Conservation (phyloP, 768 basidiomycete genomes). For the Kwoniella europaea region DNA sequence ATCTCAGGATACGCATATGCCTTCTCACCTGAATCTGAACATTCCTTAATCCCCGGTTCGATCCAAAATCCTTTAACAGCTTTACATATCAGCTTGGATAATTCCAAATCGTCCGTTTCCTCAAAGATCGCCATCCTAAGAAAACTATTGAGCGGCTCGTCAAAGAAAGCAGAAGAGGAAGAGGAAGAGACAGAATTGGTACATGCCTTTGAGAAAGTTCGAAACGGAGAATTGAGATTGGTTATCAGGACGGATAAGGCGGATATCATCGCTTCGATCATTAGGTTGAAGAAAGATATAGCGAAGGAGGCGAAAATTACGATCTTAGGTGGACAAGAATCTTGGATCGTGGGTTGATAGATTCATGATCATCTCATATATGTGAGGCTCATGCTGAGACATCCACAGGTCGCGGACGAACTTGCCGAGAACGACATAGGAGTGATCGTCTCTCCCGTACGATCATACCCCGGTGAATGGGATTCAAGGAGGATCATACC, state of each 20-base stretch:
- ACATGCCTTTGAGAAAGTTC: conserved; percentile 63
- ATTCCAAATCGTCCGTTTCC: conserved; percentile 67
- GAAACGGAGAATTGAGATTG: conserved; percentile 66
- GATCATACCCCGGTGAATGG: conserved; percentile 77
- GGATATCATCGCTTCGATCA: conserved; percentile 71
- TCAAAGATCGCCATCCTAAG: conserved; percentile 79
- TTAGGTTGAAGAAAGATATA: conserved; percentile 69
- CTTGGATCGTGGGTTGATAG: conserved; percentile 52
- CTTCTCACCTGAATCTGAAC: conserved; percentile 67
- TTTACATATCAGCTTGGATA: conserved; percentile 70
- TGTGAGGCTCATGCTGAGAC: no score
- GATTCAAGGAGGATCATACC: conserved; percentile 68
- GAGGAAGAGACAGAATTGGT: conserved; percentile 61
- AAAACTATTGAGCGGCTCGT: conserved; percentile 63
- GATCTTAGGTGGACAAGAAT: conserved; percentile 58
- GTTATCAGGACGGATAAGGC: conserved; percentile 70
- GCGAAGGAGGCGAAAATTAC: conserved; percentile 61
- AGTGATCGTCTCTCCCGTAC: conserved; percentile 69
- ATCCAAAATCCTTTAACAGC: conserved; percentile 69
- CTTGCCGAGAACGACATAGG: conserved; percentile 72
- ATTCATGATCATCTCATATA: conserved; percentile 50
- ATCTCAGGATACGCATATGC: conserved; percentile 69
- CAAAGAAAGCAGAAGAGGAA: conserved; percentile 36
- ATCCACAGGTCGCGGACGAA: conserved; percentile 66
- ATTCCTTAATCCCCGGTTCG: conserved; percentile 69